Percentiles rank a stretch among this genome's conserved stretches.
Conservation (phyloP, 78 protist genomes). For the Chrysochromulina tobinii region DNA sequence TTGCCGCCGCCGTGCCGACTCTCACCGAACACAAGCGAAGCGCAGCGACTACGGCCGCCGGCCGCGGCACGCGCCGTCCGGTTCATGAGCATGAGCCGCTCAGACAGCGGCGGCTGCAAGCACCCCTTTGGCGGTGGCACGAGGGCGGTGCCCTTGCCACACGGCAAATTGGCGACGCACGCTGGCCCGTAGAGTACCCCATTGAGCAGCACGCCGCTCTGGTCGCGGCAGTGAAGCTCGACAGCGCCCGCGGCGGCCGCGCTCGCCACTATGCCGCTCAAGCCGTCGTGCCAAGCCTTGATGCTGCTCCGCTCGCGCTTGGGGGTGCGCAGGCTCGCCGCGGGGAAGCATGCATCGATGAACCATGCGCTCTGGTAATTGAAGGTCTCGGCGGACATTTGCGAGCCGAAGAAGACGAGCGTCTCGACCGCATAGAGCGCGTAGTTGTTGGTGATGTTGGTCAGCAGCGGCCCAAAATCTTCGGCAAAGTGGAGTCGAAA, state of each 20-base stretch:
- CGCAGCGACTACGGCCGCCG: too few species aligned
- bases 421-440: slow-evolving; percentile 1
- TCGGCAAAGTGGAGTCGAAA: neutral
- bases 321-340: neutral
- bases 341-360: neutral
- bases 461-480: neutral
- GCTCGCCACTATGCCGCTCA: neutral
- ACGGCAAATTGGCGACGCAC: neutral
- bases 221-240: neutral
- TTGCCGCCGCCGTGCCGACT: too few species aligned
- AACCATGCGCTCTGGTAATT: neutral
- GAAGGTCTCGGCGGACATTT: neutral
- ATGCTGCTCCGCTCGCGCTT: too few species aligned
- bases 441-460: slow-evolving; percentile 10
- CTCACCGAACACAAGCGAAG: too few species aligned
- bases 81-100: too few species aligned
- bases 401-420: neutral
- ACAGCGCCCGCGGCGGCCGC: neutral
- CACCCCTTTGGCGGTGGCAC: too few species aligned
- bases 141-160: neutral
- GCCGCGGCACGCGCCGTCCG: too few species aligned
- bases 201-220: neutral
- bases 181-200: neutral
- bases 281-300: too few species aligned
- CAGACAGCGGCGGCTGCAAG: too few species aligned